These are phyloP conservation scores for Mycena polygramma DNA, from an alignment of 768 basidiomycete genomes.

Conservation along the genomic window DNA sequence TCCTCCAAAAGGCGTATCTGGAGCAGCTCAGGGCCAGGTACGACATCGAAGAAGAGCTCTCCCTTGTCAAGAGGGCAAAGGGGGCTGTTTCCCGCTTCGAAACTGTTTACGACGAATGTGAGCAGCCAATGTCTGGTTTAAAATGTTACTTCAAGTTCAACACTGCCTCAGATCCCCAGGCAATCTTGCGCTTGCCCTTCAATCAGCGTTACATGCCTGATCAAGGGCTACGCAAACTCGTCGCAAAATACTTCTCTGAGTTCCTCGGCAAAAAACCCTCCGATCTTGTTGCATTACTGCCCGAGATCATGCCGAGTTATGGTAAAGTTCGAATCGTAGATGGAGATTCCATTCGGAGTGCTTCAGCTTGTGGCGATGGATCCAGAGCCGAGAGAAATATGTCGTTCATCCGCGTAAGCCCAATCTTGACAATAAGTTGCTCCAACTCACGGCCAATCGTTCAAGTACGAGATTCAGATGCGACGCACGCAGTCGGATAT, in stretches of 20 bases:
- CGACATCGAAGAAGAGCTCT: constrained; percentile 40
- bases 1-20: constrained; percentile 42
- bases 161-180: constrained; percentile 33
- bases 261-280: constrained; percentile 12
- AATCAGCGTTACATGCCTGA: constrained; percentile 15
- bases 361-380: constrained; percentile 1
- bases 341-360: constrained; percentile 7
- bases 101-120: constrained; percentile 16
- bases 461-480: constrained; percentile 12
- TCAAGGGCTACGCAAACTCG: constrained; percentile 14
- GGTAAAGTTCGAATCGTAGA: constrained; percentile 12
- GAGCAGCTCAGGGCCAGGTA: constrained; percentile 42
- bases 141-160: constrained; percentile 1
- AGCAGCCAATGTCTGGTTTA: constrained; percentile 18
- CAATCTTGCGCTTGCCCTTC: constrained; percentile 23
- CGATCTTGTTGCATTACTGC: not conserved
- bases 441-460: not conserved
- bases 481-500: not conserved
- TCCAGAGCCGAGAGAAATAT: constrained; percentile 13
- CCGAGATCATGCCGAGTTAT: constrained; percentile 9
- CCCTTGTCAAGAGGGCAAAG: not conserved
- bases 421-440: no score
- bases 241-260: constrained; percentile 37
- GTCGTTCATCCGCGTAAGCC: constrained; percentile 16
- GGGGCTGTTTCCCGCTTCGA: not conserved